Base-by-base conservation (phyloP, 2,329 filamentous ascomycete genomes). In the Sporothrix protearum region DNA sequence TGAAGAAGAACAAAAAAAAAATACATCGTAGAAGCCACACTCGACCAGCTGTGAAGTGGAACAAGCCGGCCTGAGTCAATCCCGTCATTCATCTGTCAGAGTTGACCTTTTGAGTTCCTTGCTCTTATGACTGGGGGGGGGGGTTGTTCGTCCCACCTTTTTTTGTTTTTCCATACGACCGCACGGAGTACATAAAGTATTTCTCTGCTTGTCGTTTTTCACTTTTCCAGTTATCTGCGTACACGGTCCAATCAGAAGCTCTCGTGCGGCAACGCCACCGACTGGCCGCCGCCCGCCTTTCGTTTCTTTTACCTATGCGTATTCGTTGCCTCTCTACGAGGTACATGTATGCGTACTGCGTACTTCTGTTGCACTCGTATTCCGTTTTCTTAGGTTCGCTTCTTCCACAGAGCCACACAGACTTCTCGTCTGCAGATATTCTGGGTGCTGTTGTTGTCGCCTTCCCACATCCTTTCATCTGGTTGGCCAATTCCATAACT, bases 31-130 rank as follows among this genome's bases (percentile, higher is more conserved):
- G n/a, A 28, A 45, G 33, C 22, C 28, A 16, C 22, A 30, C 22
- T 14, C 19, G 7, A 16, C 19, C 22, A 42, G 28, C 25, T n/a
- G 30, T 25, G 6, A 59, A 30, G 25, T 30, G 25, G n/a, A n/a
- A 8, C 9, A 33, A 59, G 55, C 5, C 22, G 9, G 8, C 14
- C 57, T 22, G 14, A 19, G 61, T 30, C 22, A 45, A 67, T 67
- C 45, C 30, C 66, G 66, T 68, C 66, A 55, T 68, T 39, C 66
- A 39, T 39, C 28, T 57, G 49, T 68, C 66, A 68, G 33, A 42
- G 33, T 64, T 3, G 19, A 6, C n/a, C 1, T 14, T 67, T 51
- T 16, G 19, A n/a, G 47, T 33, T 16, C 47, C 47, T 49, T n/a
- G 7, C 5, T 6, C 16, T 49, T 19, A 16, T 19, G 19, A 19